These are phyloP conservation scores for Lentinula sp. DNA, from an alignment of 768 basidiomycete genomes.

Conservation along the genomic window DNA sequence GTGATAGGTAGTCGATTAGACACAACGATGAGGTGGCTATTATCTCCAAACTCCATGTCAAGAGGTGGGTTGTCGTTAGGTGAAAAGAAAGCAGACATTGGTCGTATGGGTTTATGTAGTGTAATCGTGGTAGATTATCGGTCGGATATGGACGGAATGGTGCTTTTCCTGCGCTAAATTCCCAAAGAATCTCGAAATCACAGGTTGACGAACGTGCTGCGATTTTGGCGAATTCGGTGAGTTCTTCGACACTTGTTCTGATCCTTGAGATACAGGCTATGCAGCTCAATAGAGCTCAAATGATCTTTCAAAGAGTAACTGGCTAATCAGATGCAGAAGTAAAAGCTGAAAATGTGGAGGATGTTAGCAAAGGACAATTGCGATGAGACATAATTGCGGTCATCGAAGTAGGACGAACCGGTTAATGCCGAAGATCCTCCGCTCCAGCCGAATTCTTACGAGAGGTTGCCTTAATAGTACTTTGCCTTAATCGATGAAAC, in stretches of 20 bases:
- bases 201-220: constrained; percentile 3
- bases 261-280: neutral
- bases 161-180: neutral
- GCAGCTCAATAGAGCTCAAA: neutral
- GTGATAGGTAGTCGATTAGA: constrained; percentile 94
- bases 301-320: neutral
- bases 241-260: neutral
- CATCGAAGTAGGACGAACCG: neutral
- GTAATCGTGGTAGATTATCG: neutral
- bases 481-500: neutral
- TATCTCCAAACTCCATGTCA: constrained; percentile 41
- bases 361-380: neutral
- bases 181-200: neutral
- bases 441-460: neutral
- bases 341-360: neutral
- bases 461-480: neutral
- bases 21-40: constrained; percentile 82
- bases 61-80: constrained; percentile 20
- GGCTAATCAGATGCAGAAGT: neutral
- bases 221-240: neutral
- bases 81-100: constrained; percentile 20
- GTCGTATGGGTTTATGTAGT: constrained; percentile 18
- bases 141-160: constrained; percentile 1
- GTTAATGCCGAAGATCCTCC: neutral
- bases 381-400: neutral